These are phyloP conservation scores for Talaromyces borbonicus DNA, from an alignment of 495 filamentous ascomycete species.

Conservation along the genomic window DNA sequence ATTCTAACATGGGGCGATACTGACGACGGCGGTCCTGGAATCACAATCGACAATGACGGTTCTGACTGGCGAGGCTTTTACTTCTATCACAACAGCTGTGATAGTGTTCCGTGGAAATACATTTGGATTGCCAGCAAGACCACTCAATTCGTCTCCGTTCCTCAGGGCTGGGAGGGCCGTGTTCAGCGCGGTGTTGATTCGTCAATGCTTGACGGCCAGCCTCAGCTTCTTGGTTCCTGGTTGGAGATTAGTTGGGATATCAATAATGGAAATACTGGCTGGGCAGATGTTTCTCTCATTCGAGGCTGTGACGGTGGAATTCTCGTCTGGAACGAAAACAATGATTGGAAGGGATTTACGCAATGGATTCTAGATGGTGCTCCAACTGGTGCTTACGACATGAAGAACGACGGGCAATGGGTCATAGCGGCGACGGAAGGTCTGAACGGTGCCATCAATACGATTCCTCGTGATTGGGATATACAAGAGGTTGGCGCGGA, in stretches of 20 bases:
- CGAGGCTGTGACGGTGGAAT: conserved; percentile 3
- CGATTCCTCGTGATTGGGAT: conserved; percentile 2
- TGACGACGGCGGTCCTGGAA: background rate
- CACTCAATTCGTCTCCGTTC: conserved; percentile 1
- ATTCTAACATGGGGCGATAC: conserved; percentile 1
- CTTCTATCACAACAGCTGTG: conserved; percentile 5
- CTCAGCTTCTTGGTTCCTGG: conserved; percentile 4
- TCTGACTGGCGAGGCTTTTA: background rate
- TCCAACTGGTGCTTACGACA: conserved; percentile 1
- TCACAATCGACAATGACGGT: conserved; percentile 3
- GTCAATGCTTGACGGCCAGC: background rate
- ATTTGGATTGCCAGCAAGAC: conserved; percentile 4
- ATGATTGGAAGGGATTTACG: conserved; percentile 2
- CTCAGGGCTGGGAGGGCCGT: conserved; percentile 1
- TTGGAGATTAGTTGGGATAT: conserved; percentile 3
- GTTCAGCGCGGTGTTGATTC: background rate
- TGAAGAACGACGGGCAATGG: conserved; percentile 2
- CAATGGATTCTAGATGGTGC: conserved; percentile 2
- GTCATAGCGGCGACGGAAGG: background rate
- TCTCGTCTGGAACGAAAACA: conserved; percentile 1
- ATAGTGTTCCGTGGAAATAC: conserved; percentile 6
- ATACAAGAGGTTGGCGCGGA: background rate
- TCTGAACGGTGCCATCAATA: background rate
- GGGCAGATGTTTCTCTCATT: conserved; percentile 3
- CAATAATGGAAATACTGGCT: background rate